Conservation (phyloP, 305 asterid species). For the Ajuga reptans region DNA sequence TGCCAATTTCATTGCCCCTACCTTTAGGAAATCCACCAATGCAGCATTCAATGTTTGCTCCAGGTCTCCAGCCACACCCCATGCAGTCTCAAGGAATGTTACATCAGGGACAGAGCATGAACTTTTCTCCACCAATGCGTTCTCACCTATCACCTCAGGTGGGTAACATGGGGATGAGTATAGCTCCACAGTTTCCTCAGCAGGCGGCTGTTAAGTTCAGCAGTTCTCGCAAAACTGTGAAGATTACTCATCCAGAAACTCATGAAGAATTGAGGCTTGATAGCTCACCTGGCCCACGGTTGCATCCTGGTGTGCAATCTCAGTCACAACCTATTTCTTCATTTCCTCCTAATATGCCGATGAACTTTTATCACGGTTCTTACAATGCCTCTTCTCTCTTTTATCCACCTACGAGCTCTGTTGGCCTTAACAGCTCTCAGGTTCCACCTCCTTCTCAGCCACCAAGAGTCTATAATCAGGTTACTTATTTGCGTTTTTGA, state of each 20-base stretch:
- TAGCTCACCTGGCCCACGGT: slow-evolving; percentile 46
- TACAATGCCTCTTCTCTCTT: slow-evolving; percentile 39
- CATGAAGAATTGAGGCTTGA: slow-evolving; percentile 79
- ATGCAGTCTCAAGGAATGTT: slow-evolving; percentile 72
- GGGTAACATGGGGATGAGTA: slow-evolving; percentile 59
- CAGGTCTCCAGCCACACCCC: slow-evolving; percentile 63
- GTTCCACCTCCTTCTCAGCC: slow-evolving; percentile 46
- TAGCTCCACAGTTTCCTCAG: slow-evolving; percentile 55
- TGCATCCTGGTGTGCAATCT: slow-evolving; percentile 56
- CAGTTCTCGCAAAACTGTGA: slow-evolving; percentile 55
- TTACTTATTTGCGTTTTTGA: slow-evolving; percentile 19
- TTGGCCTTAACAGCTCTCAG: slow-evolving; percentile 39
- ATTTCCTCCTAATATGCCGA: slow-evolving; percentile 42
- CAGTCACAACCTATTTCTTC: slow-evolving; percentile 54
- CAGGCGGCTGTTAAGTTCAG: slow-evolving; percentile 47
- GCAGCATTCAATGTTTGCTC: slow-evolving; percentile 58
- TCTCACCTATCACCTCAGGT: slow-evolving; percentile 56
- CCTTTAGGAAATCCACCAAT: slow-evolving; percentile 55
- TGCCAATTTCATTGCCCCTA: slow-evolving; percentile 50
- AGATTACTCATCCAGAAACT: slow-evolving; percentile 84
- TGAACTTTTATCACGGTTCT: slow-evolving; percentile 44
- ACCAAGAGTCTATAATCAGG: slow-evolving; percentile 58
- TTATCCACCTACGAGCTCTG: slow-evolving; percentile 44
- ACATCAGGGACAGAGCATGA: slow-evolving; percentile 67
- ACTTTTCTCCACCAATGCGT: slow-evolving; percentile 58